A percentile compares a stretch with the other conserved stretches of the same genome.
Conservation (phyloP, 2,329 filamentous ascomycete species). For the Venturia aucupariae region DNA sequence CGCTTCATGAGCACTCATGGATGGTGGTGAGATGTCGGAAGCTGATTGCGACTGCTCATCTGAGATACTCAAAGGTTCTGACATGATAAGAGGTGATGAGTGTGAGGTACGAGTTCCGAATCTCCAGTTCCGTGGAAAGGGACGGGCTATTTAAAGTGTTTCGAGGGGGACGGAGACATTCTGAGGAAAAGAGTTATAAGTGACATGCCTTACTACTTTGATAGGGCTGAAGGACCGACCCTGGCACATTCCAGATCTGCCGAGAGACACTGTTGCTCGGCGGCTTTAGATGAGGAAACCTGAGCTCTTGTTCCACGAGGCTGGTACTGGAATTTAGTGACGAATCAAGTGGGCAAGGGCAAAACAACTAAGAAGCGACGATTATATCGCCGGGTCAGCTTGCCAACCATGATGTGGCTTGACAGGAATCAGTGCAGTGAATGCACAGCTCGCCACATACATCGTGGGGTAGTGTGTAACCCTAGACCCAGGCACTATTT, state of each 20-base stretch:
- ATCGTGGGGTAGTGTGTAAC: neutral
- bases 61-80: neutral
- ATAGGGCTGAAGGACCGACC: neutral
- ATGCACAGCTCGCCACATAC: conserved; percentile 1
- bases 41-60: neutral
- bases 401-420: neutral
- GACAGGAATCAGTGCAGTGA: neutral
- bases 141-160: neutral
- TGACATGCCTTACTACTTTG: neutral
- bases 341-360: neutral
- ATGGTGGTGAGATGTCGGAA: neutral
- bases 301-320: neutral
- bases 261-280: neutral
- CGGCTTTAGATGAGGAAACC: neutral
- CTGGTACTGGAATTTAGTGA: neutral
- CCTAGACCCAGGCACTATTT: neutral
- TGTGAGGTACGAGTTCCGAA: neutral
- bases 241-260: neutral
- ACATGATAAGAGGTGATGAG: neutral
- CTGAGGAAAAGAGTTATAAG: neutral
- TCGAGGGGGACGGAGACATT: neutral
- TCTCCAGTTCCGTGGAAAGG: neutral
- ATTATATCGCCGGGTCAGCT: neutral
- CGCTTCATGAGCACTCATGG: neutral
- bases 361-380: neutral